Evolutionary conservation across 73 alveolate species (phyloP), one percentile per base, ranked within the genome.

Genomic region (Paramecium pentaurelia): DNA sequence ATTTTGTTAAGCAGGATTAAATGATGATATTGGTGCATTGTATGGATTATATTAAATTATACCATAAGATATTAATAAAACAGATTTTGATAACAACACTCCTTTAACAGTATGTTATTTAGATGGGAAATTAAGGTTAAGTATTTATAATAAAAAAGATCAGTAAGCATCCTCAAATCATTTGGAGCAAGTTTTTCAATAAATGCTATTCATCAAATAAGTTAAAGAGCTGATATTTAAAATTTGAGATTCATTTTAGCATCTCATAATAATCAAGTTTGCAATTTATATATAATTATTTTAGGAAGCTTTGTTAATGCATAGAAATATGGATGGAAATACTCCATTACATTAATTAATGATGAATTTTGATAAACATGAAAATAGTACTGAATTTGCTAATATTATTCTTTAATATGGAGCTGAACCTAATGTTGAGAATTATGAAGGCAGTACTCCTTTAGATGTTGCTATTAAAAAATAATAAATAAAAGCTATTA

Each of bases 181-280:
- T 80, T 94, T 27, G 98, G 98, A 44, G 98, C 95, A 18, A 95
- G 93, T 71, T 58, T 94, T 44, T 92, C 75, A 44, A 94, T 95
- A 20, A 54, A 92, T 42, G 92, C 96, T 8, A 88, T 95, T 27
- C 93, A 92, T 73, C 37, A 92, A 77, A 95, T 96, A 12, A 93
- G 93, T 18, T 88, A 90, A 34, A 94, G 93, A 49, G 58, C 93
- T 18, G 95, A 95, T 20, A 34, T 89, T 18, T 37, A 77, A 51
- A 89, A 94, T 40, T 71, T 93, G n/a, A 93, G 85, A 42, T 71
- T 60, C 75, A 49, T 95, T 59, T 54, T 95, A 14, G 25, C 37
- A 2, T 14, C 70, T 18, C 70, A 54, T 54, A 16, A 54, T 18
- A 54, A 54, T 54, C 36, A 54, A 54, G 70, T 54, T 18, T 54